Conservation (phyloP, 1,284 basidiomycete genomes). For the Moesziomyces antarcticus region DNA sequence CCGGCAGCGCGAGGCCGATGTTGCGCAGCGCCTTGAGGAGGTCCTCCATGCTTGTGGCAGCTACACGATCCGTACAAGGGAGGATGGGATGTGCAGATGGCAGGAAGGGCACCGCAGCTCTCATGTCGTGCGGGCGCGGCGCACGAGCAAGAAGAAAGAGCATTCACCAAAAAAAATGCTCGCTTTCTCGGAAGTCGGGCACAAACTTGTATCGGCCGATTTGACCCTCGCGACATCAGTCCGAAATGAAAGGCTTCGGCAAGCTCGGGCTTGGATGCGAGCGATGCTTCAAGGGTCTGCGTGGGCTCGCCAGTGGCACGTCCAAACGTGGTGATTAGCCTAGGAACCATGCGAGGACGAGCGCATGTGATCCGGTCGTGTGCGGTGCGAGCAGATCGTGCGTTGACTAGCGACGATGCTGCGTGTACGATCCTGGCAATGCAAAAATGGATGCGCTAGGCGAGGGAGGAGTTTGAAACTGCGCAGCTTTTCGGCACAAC, state of each 20-base stretch:
- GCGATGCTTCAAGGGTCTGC: neutral
- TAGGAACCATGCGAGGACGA: constrained; percentile 15
- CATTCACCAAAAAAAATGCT: constrained; percentile 19
- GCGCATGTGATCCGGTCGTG: constrained; percentile 1
- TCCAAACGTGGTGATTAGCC: constrained; percentile 31
- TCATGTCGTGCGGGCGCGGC: constrained; percentile 9
- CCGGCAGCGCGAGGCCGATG: constrained; percentile 56
- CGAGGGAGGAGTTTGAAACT: constrained; percentile 7
- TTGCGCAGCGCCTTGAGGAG: constrained; percentile 60
- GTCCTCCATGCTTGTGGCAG: constrained; percentile 54
- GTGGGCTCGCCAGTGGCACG: neutral
- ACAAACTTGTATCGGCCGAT: neutral
- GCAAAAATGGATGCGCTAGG: neutral
- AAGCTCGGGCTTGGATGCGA: neutral
- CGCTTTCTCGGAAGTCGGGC: constrained; percentile 28
- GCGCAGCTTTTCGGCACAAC: constrained; percentile 8
- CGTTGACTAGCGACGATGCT: too few relatives aligned
- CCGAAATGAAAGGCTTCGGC: neutral
- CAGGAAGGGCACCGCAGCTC: neutral
- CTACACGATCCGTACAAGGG: neutral
- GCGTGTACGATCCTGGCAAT: too few relatives aligned
- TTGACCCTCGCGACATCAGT: neutral
- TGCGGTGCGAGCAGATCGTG: too few relatives aligned
- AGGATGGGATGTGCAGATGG: neutral
- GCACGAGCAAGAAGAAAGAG: constrained; percentile 19